These are phyloP conservation scores for Ceratocystis eucalypticola DNA, from an alignment of 2,329 filamentous ascomycete species.

Conservation along the genomic window DNA sequence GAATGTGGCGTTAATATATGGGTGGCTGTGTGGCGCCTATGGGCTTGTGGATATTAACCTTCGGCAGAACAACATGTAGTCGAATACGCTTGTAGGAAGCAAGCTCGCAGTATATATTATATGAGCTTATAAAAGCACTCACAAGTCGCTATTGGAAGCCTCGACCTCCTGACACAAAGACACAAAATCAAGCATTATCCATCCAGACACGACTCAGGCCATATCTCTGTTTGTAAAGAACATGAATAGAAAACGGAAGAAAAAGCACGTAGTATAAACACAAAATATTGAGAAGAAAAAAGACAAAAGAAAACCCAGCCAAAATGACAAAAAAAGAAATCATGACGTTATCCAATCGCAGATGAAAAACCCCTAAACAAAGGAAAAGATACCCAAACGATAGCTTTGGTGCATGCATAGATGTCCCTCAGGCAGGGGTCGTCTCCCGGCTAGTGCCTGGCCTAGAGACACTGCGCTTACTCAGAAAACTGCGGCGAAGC, in stretches of 20 bases:
- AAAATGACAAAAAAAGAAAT: background rate
- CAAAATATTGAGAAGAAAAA: too few species aligned
- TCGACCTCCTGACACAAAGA: too few species aligned
- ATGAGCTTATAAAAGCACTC: background rate
- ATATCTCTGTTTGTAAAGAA: background rate
- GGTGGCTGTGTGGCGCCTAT: background rate
- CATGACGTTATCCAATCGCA: background rate
- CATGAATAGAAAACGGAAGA: background rate
- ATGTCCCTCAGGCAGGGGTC: conserved; percentile 23
- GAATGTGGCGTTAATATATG: background rate
- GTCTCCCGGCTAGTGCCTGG: conserved; percentile 32
- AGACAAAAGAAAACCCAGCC: background rate
- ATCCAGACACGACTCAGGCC: background rate
- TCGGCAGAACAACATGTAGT: background rate
- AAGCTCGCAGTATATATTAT: background rate
- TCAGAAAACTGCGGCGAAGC: conserved; percentile 41
- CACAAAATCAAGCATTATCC: background rate
- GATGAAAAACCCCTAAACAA: background rate
- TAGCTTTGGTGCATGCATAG: background rate
- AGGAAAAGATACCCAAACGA: background rate
- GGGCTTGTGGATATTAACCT: too few species aligned
- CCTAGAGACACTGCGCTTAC: conserved; percentile 30
- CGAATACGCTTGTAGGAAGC: background rate
- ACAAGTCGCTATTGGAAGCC: too few species aligned
- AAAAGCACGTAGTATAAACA: conserved; percentile 1